Evolutionary conservation across 148 eudicot species (phyloP).

Genomic region (Camellia sinensis): DNA sequence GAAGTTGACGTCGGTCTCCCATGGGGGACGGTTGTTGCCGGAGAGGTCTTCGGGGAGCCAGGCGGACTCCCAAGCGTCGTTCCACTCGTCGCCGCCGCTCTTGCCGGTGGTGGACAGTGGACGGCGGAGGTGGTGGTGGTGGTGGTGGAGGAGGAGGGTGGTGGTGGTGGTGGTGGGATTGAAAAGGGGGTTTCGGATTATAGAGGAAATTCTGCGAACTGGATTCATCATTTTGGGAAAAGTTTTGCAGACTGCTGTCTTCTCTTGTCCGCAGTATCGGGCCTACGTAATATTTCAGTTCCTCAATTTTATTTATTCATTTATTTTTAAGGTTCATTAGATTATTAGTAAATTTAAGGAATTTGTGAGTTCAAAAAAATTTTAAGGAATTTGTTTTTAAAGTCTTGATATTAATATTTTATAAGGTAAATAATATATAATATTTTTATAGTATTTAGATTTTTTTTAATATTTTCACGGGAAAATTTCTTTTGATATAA

Average conservation of each 20-base stretch:
- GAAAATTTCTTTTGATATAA: no score
- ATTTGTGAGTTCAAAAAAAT: no score
- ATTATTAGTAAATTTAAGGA: no score
- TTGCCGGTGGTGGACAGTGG: conserved; percentile 22
- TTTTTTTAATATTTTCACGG: no score
- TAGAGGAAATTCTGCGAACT: conserved; percentile 5
- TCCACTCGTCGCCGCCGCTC: conserved; percentile 54
- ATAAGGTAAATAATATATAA: no score
- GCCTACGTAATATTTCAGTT: no score
- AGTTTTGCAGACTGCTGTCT: not conserved
- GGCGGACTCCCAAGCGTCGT: conserved; percentile 78
- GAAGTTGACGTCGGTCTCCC: conserved; percentile 63
- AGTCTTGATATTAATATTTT: no score
- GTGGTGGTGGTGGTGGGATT: conserved; percentile 1
- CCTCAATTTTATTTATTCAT: no score
- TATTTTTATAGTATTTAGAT: no score
- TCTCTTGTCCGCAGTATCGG: no score
- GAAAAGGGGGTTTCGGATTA: conserved; percentile 8
- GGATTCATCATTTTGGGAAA: conserved; percentile 11
- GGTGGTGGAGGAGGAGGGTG: not conserved
- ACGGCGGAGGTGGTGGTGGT: conserved; percentile 11
- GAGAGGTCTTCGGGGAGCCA: conserved; percentile 78
- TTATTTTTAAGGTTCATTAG: no score
- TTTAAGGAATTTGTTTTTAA: no score
- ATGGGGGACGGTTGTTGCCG: conserved; percentile 48